A percentile compares a stretch with the other conserved stretches of the same genome.
Conservation (phyloP, 352 stramenopile genomes). For the Phytophthora quininea region DNA sequence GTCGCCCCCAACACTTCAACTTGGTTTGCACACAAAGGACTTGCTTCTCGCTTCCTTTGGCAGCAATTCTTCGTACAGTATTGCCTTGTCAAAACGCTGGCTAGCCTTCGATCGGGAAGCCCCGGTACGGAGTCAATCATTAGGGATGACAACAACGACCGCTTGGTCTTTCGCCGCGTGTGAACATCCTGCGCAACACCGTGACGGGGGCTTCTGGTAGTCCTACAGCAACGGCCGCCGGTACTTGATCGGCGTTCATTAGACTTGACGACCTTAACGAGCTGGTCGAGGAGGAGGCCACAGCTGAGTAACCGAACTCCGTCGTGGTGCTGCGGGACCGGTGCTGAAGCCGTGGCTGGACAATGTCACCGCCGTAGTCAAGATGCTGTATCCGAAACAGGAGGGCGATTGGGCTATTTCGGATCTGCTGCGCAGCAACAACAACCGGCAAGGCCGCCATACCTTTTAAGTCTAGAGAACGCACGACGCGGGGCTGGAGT, state of each 20-base stretch:
- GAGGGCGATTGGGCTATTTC: conserved; percentile 36
- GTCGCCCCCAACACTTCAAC: too few species aligned
- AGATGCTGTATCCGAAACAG: conserved; percentile 43
- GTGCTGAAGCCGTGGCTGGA: conserved; percentile 38
- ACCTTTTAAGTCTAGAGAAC: conserved; percentile 29
- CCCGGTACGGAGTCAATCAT: too few species aligned
- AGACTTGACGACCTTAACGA: conserved; percentile 33
- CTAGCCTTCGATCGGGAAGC: too few species aligned
- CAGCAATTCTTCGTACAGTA: too few species aligned
- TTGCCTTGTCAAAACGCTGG: too few species aligned
- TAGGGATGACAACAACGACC: too few species aligned
- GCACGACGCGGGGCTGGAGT: conserved; percentile 22
- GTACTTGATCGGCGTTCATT: conserved; percentile 30
- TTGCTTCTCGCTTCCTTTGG: too few species aligned
- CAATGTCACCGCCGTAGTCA: conserved; percentile 30
- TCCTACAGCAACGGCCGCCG: conserved; percentile 38
- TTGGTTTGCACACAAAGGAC: too few species aligned
- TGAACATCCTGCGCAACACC: conserved; percentile 38
- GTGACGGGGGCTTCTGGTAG: conserved; percentile 35
- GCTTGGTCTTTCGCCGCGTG: conserved; percentile 22
- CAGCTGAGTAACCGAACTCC: conserved; percentile 26
- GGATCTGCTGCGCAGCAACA: conserved; percentile 36
- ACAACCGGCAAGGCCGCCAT: conserved; percentile 35
- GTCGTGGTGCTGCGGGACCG: conserved; percentile 35
- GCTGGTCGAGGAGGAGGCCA: conserved; percentile 26